phyloP scores from a whole-genome alignment of 2,329 filamentous ascomycete genomes.

The Talaromyces rugulosus region DNA sequence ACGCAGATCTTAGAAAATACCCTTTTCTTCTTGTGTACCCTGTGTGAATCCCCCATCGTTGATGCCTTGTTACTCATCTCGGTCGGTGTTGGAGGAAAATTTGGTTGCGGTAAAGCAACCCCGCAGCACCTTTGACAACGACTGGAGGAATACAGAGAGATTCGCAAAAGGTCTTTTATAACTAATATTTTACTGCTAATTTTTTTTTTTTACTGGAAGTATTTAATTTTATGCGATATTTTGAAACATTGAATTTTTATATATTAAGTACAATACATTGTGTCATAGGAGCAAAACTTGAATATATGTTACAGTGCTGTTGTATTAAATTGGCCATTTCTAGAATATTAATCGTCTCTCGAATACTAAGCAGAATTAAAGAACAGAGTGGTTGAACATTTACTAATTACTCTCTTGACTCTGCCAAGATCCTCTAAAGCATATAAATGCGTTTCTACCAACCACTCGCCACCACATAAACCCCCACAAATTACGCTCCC shows the following conservation, averaged over 20 bases:
- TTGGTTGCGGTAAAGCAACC: background rate
- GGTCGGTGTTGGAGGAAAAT: background rate
- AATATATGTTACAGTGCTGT: background rate
- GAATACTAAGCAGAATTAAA: background rate
- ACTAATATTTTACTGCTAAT: no score
- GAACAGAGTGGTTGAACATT: background rate
- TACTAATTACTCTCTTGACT: background rate
- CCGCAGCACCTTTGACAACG: background rate
- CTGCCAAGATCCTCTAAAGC: background rate
- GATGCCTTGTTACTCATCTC: background rate
- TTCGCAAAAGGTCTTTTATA: no score
- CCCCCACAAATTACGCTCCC: background rate
- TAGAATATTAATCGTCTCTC: background rate
- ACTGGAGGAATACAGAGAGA: background rate
- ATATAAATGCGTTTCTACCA: background rate
- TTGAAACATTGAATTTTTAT: background rate
- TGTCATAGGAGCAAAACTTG: background rate
- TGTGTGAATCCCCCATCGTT: background rate
- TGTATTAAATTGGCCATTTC: background rate
- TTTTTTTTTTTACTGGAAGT: background rate
- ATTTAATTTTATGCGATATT: background rate
- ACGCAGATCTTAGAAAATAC: background rate
- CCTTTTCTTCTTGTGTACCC: background rate
- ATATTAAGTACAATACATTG: background rate
- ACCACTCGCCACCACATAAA: background rate